Evolutionary conservation across 306 rosid species (phyloP).

Genomic region (Rubus parviflorus): DNA sequence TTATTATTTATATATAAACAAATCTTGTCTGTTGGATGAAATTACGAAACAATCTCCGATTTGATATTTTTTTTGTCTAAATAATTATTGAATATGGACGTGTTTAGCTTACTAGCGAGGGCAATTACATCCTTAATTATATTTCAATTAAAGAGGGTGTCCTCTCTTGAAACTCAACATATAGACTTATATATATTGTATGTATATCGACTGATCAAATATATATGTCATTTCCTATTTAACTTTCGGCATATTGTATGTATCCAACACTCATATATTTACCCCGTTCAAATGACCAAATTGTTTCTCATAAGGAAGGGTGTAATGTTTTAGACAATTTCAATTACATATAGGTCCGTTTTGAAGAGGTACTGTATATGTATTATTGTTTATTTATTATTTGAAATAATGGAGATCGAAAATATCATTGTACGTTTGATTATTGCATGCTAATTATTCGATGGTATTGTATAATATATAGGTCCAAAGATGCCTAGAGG

Average conservation of each 20-base stretch:
- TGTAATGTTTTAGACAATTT: neutral
- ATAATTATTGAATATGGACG: no score
- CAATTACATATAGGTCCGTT: neutral
- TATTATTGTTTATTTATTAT: no score
- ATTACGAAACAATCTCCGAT: no score
- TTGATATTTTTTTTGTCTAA: neutral
- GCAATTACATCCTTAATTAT: no score
- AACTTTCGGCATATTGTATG: neutral
- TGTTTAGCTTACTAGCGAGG: no score
- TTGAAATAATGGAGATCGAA: neutral
- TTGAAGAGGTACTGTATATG: neutral
- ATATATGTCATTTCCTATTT: neutral
- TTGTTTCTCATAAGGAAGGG: no score
- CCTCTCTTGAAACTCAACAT: no score
- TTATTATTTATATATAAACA: neutral
- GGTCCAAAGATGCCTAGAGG: constrained; percentile 97
- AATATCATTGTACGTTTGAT: neutral
- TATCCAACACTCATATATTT: neutral
- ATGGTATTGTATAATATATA: constrained; percentile 9
- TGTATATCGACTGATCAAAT: neutral
- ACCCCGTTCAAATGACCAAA: no score
- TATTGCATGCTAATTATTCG: neutral
- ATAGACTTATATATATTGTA: no score
- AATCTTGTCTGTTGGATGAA: neutral
- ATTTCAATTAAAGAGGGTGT: no score